Evolutionary conservation across 202 grass and related monocot genomes (phyloP).

Genomic region (Hordeum pubiflorum): DNA sequence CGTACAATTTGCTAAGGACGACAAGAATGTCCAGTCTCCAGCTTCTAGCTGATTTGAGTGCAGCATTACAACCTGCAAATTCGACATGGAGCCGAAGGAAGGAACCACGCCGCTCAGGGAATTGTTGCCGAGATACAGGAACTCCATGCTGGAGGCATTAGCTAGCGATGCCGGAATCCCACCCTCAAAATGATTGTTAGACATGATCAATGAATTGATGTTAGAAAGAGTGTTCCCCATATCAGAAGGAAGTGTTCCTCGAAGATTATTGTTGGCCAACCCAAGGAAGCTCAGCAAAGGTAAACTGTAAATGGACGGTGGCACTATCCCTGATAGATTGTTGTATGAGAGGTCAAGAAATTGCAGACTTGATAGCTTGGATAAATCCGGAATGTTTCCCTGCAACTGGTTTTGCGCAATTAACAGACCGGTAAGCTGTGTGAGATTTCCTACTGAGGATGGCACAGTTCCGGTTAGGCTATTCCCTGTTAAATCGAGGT

Average conservation of each 20-base stretch:
- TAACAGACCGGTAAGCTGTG: background rate
- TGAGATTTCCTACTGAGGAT: constrained; percentile 5
- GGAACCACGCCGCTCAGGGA: constrained; percentile 24
- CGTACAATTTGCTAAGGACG: too few species aligned
- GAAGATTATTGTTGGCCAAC: constrained; percentile 24
- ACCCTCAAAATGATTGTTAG: constrained; percentile 27
- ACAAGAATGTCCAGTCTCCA: too few species aligned
- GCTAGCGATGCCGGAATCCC: constrained; percentile 37
- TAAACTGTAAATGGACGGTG: background rate
- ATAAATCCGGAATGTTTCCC: constrained; percentile 13
- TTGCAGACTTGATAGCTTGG: background rate
- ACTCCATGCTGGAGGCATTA: constrained; percentile 19
- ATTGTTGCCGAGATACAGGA: constrained; percentile 22
- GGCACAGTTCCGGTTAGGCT: constrained; percentile 18
- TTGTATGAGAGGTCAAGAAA: constrained; percentile 19
- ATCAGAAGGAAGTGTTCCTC: constrained; percentile 19
- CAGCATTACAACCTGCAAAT: too few species aligned
- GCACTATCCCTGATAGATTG: constrained; percentile 20
- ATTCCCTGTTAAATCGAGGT: constrained; percentile 1
- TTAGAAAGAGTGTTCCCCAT: constrained; percentile 33
- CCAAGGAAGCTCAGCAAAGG: background rate
- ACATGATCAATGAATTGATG: background rate
- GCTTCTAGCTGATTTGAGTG: too few species aligned
- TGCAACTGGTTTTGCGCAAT: background rate
- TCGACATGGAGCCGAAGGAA: too few species aligned